phyloP scores from a whole-genome alignment of 1,139 yeast species.

The Kodamaea fungicola region DNA sequence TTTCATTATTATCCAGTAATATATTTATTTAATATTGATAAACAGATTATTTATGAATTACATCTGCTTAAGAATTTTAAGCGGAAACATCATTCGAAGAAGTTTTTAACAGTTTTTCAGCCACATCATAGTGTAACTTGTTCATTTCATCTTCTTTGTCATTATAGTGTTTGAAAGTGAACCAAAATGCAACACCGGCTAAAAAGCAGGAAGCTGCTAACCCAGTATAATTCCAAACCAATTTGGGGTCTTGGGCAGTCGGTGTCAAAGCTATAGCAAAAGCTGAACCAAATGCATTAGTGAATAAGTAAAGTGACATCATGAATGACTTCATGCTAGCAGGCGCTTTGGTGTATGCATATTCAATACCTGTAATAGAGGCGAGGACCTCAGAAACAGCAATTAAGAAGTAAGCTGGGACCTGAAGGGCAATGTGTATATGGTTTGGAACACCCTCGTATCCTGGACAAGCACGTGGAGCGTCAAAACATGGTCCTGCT shows the following conservation, averaged over 20 bases:
- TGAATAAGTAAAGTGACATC: slow-evolving; percentile 59
- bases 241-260: slow-evolving; percentile 63
- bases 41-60: too few species aligned
- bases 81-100: slow-evolving; percentile 10
- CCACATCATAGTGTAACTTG: slow-evolving; percentile 39
- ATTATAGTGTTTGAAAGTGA: slow-evolving; percentile 55
- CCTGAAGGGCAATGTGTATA: slow-evolving; percentile 59
- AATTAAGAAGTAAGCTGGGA: slow-evolving; percentile 61
- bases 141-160: slow-evolving; percentile 59
- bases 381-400: slow-evolving; percentile 65
- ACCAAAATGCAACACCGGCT: slow-evolving; percentile 63
- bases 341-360: slow-evolving; percentile 71
- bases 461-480: slow-evolving; percentile 41
- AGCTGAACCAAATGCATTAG: slow-evolving; percentile 68
- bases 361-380: slow-evolving; percentile 63
- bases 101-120: slow-evolving; percentile 11
- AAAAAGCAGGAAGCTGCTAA: slow-evolving; percentile 56
- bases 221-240: slow-evolving; percentile 64
- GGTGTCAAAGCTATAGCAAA: slow-evolving; percentile 71
- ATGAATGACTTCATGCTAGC: slow-evolving; percentile 61
- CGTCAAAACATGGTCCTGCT: slow-evolving; percentile 74
- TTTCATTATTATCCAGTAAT: too few species aligned
- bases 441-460: slow-evolving; percentile 41
- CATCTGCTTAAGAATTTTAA: too few species aligned
- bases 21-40: too few species aligned